Base-by-base conservation (phyloP, 1,284 basidiomycete genomes). In the Anthracocystis panici-leucophaei region DNA sequence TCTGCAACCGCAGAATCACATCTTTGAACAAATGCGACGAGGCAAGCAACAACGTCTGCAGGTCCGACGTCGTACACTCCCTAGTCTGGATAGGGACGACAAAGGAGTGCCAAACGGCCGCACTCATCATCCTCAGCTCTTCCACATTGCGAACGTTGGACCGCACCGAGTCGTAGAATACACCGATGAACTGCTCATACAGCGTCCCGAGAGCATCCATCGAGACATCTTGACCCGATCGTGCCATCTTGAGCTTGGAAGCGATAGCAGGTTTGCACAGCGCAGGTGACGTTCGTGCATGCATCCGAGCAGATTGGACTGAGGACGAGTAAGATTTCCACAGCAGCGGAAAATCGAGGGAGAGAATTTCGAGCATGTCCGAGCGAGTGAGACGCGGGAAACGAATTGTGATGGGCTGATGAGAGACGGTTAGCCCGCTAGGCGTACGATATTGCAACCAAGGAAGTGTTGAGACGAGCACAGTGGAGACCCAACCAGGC, bases 131-230 rank as follows among this genome's bases (percentile, higher is more conserved):
- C 18, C 79, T 65, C 16, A 84, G 58, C 57, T 82, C 81, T 25
- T 77, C 65, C 12, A 79, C 56, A 46, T 82, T 80, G 3, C 75
- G 56, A 12, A 82, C 70, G 27, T 72, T 66, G 18, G 62, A 62
- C 6, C 70, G 64, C 35, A 82, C 62, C 35, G 81, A 65, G 41
- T 82, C 81, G 71, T 82, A 84, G 14, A 82, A 73, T 0, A 82
- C 57, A 38, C 66, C 74, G 48, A 53, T 41, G 50, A 66, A 81
- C 16, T 59, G 63, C 12, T 57, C 51, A 57, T 81, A 67, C n/a
- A 82, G 61, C 3, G 31, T 29, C 4, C 58, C 50, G 31, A 76
- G 51, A 1, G 44, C 40, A 16, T 54, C 59, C 52, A 38, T 48
- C 14, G 53, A 44, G 35, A 65, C 69, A 5, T 59, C 31, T 10